A percentile compares a stretch with the other conserved stretches of the same genome.
Conservation (phyloP, 2,329 filamentous ascomycete species). For the Penicillium sp. region DNA sequence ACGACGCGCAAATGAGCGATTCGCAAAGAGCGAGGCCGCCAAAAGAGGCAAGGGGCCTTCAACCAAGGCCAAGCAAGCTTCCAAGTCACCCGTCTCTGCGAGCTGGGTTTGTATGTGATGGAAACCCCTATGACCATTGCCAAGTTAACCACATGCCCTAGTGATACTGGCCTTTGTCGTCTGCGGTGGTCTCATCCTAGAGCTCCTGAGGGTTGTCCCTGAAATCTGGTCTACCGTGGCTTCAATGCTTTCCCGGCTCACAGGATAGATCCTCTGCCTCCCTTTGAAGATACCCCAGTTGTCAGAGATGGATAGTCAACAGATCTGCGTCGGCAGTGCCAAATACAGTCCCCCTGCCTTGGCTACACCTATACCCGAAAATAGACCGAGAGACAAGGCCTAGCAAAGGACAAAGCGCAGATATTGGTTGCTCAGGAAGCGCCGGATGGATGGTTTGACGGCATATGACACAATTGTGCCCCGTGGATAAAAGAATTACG, state of each 20-base stretch:
- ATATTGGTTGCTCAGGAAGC: not conserved
- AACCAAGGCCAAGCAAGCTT: slow-evolving; percentile 46
- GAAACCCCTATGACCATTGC: not conserved
- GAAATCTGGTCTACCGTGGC: slow-evolving; percentile 38
- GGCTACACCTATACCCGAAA: not conserved
- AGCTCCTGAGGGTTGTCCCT: slow-evolving; percentile 48
- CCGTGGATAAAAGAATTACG: not conserved
- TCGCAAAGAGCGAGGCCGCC: slow-evolving; percentile 54
- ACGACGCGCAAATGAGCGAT: slow-evolving; percentile 59
- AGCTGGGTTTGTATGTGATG: slow-evolving; percentile 56
- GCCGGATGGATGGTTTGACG: not conserved
- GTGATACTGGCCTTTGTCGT: slow-evolving; percentile 61
- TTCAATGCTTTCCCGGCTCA: slow-evolving; percentile 26
- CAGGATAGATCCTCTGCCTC: slow-evolving; percentile 11
- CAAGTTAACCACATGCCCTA: slow-evolving; percentile 29
- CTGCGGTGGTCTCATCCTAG: slow-evolving; percentile 57
- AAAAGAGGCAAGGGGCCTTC: slow-evolving; percentile 55
- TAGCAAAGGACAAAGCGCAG: not conserved
- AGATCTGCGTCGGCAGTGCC: not conserved
- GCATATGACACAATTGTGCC: not conserved
- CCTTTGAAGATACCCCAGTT: slow-evolving; percentile 12
- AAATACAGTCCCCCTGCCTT: not conserved
- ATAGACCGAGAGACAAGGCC: not conserved
- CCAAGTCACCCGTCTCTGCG: slow-evolving; percentile 53
- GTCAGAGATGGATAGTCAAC: not conserved